Conservation (phyloP, 2,329 filamentous ascomycete species). For the Pseudogymnoascus sp. region DNA sequence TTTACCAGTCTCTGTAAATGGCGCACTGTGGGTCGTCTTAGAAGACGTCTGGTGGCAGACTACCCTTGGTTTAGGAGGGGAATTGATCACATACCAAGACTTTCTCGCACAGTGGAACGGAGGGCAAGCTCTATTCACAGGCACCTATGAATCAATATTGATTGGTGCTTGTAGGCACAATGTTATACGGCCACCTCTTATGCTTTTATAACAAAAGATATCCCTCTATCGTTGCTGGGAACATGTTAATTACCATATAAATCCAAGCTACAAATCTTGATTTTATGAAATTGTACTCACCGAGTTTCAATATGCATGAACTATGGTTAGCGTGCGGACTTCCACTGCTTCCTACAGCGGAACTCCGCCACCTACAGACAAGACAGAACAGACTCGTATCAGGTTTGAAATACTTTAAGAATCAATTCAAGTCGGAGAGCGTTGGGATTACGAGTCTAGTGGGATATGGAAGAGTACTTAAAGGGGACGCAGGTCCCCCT, state of each 20-base stretch:
- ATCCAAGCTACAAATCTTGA: not conserved
- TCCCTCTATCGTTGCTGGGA: not conserved
- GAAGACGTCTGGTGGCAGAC: not conserved
- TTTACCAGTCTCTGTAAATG: slow-evolving; percentile 13
- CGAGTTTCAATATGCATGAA: not conserved
- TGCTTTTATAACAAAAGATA: not conserved
- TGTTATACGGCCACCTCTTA: not conserved
- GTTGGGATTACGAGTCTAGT: not conserved
- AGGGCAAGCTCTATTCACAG: not conserved
- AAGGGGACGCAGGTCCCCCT: not conserved
- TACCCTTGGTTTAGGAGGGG: not conserved
- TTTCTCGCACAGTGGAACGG: slow-evolving; percentile 10
- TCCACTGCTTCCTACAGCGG: not conserved
- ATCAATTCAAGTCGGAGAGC: not conserved
- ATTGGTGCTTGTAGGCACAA: not conserved
- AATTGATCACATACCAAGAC: slow-evolving; percentile 10
- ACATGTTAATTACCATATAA: not conserved
- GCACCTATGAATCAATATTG: not conserved
- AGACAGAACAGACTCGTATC: not conserved
- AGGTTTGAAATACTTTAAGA: not conserved
- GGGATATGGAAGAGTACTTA: not conserved
- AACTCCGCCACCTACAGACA: not conserved
- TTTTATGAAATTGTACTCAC: not conserved
- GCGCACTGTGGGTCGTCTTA: slow-evolving; percentile 10
- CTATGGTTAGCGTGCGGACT: not conserved